phyloP scores from a whole-genome alignment of 495 filamentous ascomycete species.

The Talaromyces nanjingensis region DNA sequence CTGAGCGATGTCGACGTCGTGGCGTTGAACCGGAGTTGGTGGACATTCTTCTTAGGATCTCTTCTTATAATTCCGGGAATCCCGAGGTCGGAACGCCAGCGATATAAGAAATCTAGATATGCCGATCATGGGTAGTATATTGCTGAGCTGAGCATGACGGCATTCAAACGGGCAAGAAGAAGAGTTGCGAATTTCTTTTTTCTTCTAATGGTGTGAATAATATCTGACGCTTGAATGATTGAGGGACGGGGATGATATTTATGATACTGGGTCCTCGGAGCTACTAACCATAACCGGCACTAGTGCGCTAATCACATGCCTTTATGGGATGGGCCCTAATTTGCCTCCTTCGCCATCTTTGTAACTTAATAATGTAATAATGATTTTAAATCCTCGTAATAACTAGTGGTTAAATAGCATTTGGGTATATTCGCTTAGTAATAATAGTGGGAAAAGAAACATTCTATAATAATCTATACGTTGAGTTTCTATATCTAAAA shows the following conservation, averaged over 20 bases:
- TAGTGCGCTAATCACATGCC: background rate
- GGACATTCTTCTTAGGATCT: background rate
- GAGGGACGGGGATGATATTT: no score
- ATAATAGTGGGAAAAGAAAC: background rate
- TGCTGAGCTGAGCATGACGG: background rate
- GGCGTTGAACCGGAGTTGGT: background rate
- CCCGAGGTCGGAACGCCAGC: background rate
- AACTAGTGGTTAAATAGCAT: background rate
- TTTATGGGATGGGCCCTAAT: background rate
- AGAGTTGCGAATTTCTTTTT: background rate
- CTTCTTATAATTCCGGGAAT: background rate
- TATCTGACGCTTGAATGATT: background rate
- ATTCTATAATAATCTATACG: no score
- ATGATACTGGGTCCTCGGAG: background rate
- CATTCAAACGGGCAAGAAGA: background rate
- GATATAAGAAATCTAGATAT: background rate
- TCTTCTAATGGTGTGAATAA: background rate
- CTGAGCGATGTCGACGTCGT: slow-evolving; percentile 26
- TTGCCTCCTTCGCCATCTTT: background rate
- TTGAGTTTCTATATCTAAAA: no score
- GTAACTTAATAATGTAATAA: background rate
- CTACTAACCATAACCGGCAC: background rate
- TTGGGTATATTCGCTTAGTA: background rate
- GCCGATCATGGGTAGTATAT: background rate
- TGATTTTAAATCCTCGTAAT: background rate